These are phyloP conservation scores for Durusdinium trenchii DNA, from an alignment of 73 alveolate genomes.

Conservation along the genomic window DNA sequence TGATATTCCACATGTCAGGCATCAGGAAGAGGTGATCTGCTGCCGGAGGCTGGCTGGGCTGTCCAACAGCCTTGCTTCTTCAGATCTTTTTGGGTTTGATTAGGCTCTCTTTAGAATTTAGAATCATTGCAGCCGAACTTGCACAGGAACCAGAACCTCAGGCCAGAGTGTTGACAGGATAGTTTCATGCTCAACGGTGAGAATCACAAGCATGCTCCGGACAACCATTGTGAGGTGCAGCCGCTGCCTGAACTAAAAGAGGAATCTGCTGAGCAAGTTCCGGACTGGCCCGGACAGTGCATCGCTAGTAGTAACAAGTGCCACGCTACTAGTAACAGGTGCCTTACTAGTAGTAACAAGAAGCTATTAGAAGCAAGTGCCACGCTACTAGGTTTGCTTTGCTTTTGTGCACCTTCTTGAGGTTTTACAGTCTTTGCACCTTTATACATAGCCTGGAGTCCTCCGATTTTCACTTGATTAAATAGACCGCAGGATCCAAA, in stretches of 20 bases:
- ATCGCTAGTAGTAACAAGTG: no score
- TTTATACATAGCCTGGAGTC: neutral
- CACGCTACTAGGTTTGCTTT: neutral
- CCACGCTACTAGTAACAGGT: neutral
- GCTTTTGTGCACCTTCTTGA: no score
- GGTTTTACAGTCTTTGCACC: no score
- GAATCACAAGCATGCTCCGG: neutral
- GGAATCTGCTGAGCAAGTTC: slow-evolving; percentile 67
- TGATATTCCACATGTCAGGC: neutral
- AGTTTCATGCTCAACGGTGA: neutral
- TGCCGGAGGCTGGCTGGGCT: slow-evolving; percentile 31
- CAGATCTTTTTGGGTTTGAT: neutral
- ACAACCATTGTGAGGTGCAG: neutral
- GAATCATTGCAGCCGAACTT: neutral
- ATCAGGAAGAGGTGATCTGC: slow-evolving; percentile 6
- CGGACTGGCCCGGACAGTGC: no score
- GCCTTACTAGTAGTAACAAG: neutral
- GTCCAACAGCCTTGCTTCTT: neutral
- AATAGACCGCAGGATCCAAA: slow-evolving; percentile 57
- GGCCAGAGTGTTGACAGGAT: neutral
- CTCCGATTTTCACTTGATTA: no score
- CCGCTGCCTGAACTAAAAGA: slow-evolving; percentile 72
- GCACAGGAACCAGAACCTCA: slow-evolving; percentile 87
- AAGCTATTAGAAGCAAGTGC: neutral
- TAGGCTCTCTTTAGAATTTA: neutral